Evolutionary conservation across 2,329 filamentous ascomycete species (phyloP), one percentile per base, ranked within the genome.

Genomic region (Rosellinia necatrix): DNA sequence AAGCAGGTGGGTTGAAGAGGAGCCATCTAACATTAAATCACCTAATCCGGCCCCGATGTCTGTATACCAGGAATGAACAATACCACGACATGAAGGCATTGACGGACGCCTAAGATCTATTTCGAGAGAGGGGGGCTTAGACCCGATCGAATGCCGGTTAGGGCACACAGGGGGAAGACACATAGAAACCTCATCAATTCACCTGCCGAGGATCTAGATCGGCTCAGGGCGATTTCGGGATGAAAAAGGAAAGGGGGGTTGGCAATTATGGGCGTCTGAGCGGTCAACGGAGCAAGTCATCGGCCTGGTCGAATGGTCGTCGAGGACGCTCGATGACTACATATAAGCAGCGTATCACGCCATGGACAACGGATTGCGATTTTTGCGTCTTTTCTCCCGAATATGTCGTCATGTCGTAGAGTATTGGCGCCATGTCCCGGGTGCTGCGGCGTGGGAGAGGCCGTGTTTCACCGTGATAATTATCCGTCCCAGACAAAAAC

Each of bases 311-410:
- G 48, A 56, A 56, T 59, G 49, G 30, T 15, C 24, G 37, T 49
- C 49, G 49, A 40, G 46, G 3, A 48, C 32, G 35, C 15, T 40
- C 24, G 17, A 61, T 61, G 53, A 61, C 41, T 34, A 56, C 52
- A 61, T 61, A 43, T 47, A 51, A 46, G 52, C 49, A 15, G 29
- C 37, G 22, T 32, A 61, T 59, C 59, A 57, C 59, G 59, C 57
- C 59, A 61, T 61, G 42, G 21, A 35, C 21, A 40, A 53, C 47
- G 27, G 40, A 53, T 52, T 43, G 38, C 49, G 44, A 42, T 22
- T 47, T 46, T 59, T 25, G 53, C 57, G 53, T 32, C 53, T 53
- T 57, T 21, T 41, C 21, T 25, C 6, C 9, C 27, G 37, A 52
- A 43, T 42, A 57, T 59, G 53, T 57, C 57, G 53, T 53, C 57